Evolutionary conservation across 1,284 basidiomycete species (phyloP).

Genomic region (Ceratobasidium sp.): DNA sequence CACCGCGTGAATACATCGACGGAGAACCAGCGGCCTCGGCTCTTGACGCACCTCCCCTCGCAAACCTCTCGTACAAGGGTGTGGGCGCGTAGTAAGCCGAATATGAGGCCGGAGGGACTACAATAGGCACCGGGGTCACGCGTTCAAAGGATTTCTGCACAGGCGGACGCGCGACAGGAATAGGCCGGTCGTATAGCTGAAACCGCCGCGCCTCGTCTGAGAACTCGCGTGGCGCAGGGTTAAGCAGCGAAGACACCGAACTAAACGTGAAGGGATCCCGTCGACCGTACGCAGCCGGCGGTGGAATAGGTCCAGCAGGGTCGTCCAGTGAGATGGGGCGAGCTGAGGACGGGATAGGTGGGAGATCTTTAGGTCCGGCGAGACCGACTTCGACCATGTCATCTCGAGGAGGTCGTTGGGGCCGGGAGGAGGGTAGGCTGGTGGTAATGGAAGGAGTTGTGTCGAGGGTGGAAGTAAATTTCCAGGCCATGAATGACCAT

Average conservation of each 20-base stretch:
- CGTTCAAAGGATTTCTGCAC: conserved; percentile 31
- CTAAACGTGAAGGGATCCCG: conserved; percentile 34
- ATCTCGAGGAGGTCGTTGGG: not conserved
- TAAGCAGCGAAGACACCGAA: conserved; percentile 22
- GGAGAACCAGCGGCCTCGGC: not conserved
- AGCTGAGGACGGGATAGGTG: conserved; percentile 7
- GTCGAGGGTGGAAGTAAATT: not conserved
- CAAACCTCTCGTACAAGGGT: conserved; percentile 34
- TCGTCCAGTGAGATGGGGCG: too few species aligned
- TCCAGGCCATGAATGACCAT: conserved; percentile 26
- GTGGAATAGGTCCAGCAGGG: not conserved
- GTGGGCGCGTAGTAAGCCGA: conserved; percentile 22
- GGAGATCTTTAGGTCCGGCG: conserved; percentile 16
- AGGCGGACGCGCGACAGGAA: conserved; percentile 20
- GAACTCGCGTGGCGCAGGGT: conserved; percentile 4
- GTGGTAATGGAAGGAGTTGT: not conserved
- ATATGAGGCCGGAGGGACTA: not conserved
- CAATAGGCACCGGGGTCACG: not conserved
- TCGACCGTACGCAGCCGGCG: not conserved
- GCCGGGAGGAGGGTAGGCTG: conserved; percentile 6
- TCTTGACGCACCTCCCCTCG: not conserved
- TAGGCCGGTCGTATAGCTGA: conserved; percentile 22
- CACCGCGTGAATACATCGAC: too few species aligned
- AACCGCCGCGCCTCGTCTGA: not conserved
- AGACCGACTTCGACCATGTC: not conserved